Conservation (phyloP, 192 early-diverging fungal species). For the Linnemannia zychae region DNA sequence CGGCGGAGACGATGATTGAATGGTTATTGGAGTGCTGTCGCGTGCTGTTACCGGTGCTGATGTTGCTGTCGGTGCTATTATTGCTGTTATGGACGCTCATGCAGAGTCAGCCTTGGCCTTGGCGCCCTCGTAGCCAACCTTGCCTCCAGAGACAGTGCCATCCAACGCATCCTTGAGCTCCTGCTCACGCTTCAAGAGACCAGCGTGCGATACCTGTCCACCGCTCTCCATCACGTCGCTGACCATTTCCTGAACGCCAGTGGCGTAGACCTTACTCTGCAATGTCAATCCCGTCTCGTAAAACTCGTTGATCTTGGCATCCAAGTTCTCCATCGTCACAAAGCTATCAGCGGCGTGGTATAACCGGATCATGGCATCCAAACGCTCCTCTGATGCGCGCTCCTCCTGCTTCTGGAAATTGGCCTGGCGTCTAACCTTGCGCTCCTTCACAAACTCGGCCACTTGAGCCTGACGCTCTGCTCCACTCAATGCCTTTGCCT, state of each 20-base stretch:
- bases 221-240: constrained; percentile 49
- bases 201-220: constrained; percentile 37
- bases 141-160: constrained; percentile 49
- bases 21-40: too few species aligned
- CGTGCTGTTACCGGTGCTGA: too few species aligned
- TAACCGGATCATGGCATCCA: constrained; percentile 53
- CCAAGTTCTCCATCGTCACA: constrained; percentile 56
- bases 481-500: constrained; percentile 8
- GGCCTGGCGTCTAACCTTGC: constrained; percentile 28
- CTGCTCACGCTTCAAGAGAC: constrained; percentile 47
- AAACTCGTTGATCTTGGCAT: constrained; percentile 54
- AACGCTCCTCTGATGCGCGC: constrained; percentile 28
- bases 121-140: constrained; percentile 34
- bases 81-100: constrained; percentile 15
- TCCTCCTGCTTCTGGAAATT: constrained; percentile 37
- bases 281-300: constrained; percentile 49
- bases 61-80: too few species aligned
- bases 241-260: constrained; percentile 35
- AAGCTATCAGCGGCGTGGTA: constrained; percentile 49
- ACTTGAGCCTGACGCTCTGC: constrained; percentile 34
- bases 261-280: constrained; percentile 41
- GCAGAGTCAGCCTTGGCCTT: constrained; percentile 39
- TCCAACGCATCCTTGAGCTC: constrained; percentile 52
- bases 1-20: too few species aligned
- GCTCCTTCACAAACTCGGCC: constrained; percentile 38